These are phyloP conservation scores for Canna indica DNA, from an alignment of 176 grass and related monocot species.

Conservation along the genomic window DNA sequence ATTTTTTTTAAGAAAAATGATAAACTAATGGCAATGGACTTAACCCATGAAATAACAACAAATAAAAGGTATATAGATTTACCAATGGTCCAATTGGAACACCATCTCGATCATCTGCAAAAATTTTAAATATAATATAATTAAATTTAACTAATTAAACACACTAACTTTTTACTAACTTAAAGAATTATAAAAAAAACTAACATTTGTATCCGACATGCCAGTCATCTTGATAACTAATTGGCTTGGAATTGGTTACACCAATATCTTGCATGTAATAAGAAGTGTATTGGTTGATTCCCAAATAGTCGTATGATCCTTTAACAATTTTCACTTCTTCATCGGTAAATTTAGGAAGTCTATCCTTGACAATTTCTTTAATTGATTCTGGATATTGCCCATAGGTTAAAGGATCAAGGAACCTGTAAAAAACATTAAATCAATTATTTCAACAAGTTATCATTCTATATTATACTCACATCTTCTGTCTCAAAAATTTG, in stretches of 20 bases:
- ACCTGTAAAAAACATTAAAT: conserved; percentile 25
- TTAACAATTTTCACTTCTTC: conserved; percentile 36
- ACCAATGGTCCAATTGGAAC: conserved; percentile 47
- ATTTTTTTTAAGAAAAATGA: not conserved
- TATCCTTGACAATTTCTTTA: conserved; percentile 47
- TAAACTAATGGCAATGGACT: too few relatives aligned
- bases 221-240: conserved; percentile 47
- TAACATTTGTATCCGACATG: conserved; percentile 34
- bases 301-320: conserved; percentile 45
- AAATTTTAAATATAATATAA: conserved; percentile 4
- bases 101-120: conserved; percentile 47
- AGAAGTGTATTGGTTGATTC: conserved; percentile 61
- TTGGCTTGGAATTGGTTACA: not conserved
- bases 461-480: not conserved
- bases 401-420: conserved; percentile 47
- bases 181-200: conserved; percentile 3
- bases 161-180: not conserved
- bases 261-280: conserved; percentile 33
- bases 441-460: not conserved
- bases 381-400: conserved; percentile 45
- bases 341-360: conserved; percentile 40
- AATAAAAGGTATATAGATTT: not conserved
- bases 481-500: not conserved
- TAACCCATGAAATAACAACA: not conserved
- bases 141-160: not conserved